Conservation (phyloP, 2,329 filamentous ascomycete genomes). For the Paracoccidioides brasiliensis region DNA sequence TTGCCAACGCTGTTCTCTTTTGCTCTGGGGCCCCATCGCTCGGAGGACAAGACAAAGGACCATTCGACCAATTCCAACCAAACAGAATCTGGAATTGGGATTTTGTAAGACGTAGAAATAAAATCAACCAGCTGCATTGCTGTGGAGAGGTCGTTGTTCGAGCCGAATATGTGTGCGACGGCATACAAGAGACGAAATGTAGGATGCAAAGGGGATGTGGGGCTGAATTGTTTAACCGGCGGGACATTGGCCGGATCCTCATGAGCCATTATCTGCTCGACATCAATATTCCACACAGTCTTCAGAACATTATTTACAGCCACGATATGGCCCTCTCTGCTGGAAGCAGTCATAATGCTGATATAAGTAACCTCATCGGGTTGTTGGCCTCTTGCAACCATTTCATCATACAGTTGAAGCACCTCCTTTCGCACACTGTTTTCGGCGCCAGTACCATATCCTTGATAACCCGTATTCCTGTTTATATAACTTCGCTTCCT, state of each 20-base stretch:
- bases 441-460: slow-evolving; percentile 18
- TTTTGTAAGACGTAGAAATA: slow-evolving; percentile 45
- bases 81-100: slow-evolving; percentile 43
- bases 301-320: slow-evolving; percentile 37
- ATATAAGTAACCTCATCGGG: slow-evolving; percentile 42
- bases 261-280: slow-evolving; percentile 27
- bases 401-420: slow-evolving; percentile 33
- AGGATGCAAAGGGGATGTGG: slow-evolving; percentile 45
- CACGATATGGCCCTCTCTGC: slow-evolving; percentile 38
- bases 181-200: slow-evolving; percentile 47
- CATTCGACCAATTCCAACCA: slow-evolving; percentile 59
- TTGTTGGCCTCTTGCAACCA: slow-evolving; percentile 32
- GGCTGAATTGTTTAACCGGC: slow-evolving; percentile 29
- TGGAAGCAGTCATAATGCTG: slow-evolving; percentile 40
- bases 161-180: slow-evolving; percentile 56
- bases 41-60: slow-evolving; percentile 45
- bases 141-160: slow-evolving; percentile 47
- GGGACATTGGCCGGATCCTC: slow-evolving; percentile 21
- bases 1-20: slow-evolving; percentile 16
- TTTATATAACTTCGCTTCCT: slow-evolving; percentile 14
- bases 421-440: slow-evolving; percentile 24
- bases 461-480: slow-evolving; percentile 16
- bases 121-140: slow-evolving; percentile 50
- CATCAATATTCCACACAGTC: slow-evolving; percentile 43
- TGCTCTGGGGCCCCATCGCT: slow-evolving; percentile 25